Percentiles rank a stretch among this genome's conserved stretches.
phyloP scores from a whole-genome alignment of 768 basidiomycete species.

The Termitomyces sp. region DNA sequence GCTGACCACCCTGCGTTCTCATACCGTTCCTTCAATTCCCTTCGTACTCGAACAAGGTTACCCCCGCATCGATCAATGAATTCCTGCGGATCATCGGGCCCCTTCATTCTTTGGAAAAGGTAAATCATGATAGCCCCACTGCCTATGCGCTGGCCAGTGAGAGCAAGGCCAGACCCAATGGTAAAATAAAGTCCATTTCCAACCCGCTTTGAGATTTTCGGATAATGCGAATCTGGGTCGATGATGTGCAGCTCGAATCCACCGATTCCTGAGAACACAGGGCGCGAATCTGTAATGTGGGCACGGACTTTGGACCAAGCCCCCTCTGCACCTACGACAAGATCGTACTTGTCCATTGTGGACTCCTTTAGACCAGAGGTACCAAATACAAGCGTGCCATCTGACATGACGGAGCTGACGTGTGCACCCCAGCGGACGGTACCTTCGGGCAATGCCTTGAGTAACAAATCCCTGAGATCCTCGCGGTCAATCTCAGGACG shows the following conservation, averaged over 20 bases:
- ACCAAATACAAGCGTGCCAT: constrained; percentile 6
- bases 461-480: constrained; percentile 19
- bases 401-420: constrained; percentile 7
- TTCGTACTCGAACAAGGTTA: not conserved
- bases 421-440: constrained; percentile 17
- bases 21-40: constrained; percentile 2
- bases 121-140: constrained; percentile 11
- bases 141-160: constrained; percentile 8
- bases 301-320: constrained; percentile 32
- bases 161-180: not conserved
- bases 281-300: constrained; percentile 21
- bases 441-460: constrained; percentile 17
- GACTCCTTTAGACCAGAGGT: constrained; percentile 7
- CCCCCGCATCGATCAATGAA: constrained; percentile 2
- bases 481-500: constrained; percentile 22
- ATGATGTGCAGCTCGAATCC: constrained; percentile 13
- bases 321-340: constrained; percentile 26
- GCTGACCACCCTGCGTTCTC: constrained; percentile 6
- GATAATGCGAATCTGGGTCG: constrained; percentile 12
- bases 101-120: not conserved
- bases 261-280: constrained; percentile 26
- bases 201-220: constrained; percentile 19
- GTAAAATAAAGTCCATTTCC: constrained; percentile 22
- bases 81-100: not conserved
- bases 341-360: constrained; percentile 12